Conservation (phyloP, 2,329 filamentous ascomycete genomes). For the Xylariaceae sp. region DNA sequence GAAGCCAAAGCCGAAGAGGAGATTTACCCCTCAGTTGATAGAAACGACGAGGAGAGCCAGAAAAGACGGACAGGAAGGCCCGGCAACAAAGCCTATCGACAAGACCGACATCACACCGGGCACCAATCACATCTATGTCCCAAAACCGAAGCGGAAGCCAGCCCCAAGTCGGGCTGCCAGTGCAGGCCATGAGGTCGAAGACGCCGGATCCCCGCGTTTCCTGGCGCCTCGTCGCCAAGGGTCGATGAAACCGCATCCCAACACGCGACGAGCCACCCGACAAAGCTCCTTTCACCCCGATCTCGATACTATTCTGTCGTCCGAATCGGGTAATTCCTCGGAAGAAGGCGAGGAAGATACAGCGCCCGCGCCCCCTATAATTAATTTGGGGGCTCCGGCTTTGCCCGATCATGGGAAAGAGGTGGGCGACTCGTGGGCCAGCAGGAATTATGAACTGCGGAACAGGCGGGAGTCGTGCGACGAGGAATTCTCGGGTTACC, state of each 20-base stretch:
- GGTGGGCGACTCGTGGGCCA: slow-evolving; percentile 27
- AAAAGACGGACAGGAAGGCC: slow-evolving; percentile 59
- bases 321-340: slow-evolving; percentile 39
- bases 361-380: slow-evolving; percentile 4
- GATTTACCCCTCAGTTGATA: slow-evolving; percentile 75
- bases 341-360: slow-evolving; percentile 19
- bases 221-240: slow-evolving; percentile 34
- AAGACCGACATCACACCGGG: slow-evolving; percentile 69
- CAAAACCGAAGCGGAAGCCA: slow-evolving; percentile 34
- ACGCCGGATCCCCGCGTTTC: slow-evolving; percentile 30
- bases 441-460: slow-evolving; percentile 34
- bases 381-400: slow-evolving; percentile 19
- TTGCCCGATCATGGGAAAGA: slow-evolving; percentile 21
- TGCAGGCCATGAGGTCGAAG: slow-evolving; percentile 20
- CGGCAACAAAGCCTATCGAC: slow-evolving; percentile 60
- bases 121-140: slow-evolving; percentile 57
- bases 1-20: slow-evolving; percentile 32
- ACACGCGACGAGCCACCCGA: slow-evolving; percentile 35
- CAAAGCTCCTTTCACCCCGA: slow-evolving; percentile 37
- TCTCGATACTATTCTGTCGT: slow-evolving; percentile 38
- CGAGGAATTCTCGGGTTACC: slow-evolving; percentile 69
- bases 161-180: slow-evolving; percentile 15
- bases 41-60: slow-evolving; percentile 73
- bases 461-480: slow-evolving; percentile 66
- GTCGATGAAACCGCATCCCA: slow-evolving; percentile 36